Evolutionary conservation across 73 alveolate species (phyloP), one percentile per base, ranked within the genome.

Genomic region (Paramecium sexaurelia): DNA sequence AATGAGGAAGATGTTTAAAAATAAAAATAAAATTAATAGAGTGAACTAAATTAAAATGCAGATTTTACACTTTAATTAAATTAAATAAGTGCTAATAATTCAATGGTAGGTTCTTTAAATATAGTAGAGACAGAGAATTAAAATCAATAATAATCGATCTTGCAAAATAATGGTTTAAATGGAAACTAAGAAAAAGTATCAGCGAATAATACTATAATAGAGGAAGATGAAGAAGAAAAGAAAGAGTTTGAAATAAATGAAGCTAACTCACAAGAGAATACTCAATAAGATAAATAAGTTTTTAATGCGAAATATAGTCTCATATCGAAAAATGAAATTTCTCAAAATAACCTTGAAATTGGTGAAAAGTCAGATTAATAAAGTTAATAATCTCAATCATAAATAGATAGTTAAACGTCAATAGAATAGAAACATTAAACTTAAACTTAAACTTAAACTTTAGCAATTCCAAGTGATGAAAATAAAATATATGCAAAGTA

Each of bases 221-320:
- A 61, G 7, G 83, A 61, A 24, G 83, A 61, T 61, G 83, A 61
- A 20, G 83, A 61, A 7, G 83, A 61, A 26, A 61, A 61, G 45
- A 61, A 61, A 26, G 83, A 61, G 0, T 27, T 11, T 13, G 83
- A 61, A 61, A 45, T 3, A 0, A 26, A 29, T 26, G 83, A 61
- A 51, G 17, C 17, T 51, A 1, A 51, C 15, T 0, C 6, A n/a
- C 32, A 17, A 51, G 27, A 17, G 22, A n/a, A 13, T 51, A 17
- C 27, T 17, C n/a, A 51, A 2, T n/a, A 51, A 51, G 17, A 51
- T 51, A 51, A 51, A 3, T 5, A 51, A 51, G 15, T 51, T 51
- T n/a, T 51, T 51, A 51, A 51, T 17, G 67, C 15, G 0, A n/a
- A 26, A 17, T 29, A 51, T 15, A 51, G 17, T 51, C 1, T 51